Percentiles rank a stretch among this genome's conserved stretches.
Evolutionary conservation across 371 early-diverging fungal species (phyloP).

Genomic region (Umbelopsis sp.): DNA sequence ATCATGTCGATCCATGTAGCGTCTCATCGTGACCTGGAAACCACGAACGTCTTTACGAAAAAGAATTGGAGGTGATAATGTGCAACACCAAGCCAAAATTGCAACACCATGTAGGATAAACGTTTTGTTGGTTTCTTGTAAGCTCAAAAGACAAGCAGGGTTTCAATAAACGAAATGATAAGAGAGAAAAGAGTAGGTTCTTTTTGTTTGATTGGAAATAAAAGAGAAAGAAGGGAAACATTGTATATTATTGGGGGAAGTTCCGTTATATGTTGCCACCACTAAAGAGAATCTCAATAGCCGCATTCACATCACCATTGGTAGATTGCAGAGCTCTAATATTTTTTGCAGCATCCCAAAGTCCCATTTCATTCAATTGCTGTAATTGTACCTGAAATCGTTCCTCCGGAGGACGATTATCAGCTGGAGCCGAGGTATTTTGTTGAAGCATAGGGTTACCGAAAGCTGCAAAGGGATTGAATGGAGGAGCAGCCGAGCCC

Average conservation of each 20-base stretch:
- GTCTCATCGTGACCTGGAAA: no score
- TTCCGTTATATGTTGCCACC: conserved; percentile 27
- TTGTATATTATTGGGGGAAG: background rate
- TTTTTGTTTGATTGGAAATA: no score
- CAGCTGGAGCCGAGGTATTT: conserved; percentile 37
- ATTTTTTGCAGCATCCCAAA: conserved; percentile 89
- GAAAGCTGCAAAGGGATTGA: conserved; percentile 73
- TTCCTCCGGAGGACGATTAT: conserved; percentile 82
- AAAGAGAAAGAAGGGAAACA: background rate
- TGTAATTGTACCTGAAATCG: conserved; percentile 88
- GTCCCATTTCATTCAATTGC: conserved; percentile 97
- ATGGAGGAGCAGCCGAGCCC: conserved; percentile 26
- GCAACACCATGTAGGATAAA: background rate
- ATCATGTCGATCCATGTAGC: no score
- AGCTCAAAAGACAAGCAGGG: background rate
- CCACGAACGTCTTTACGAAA: no score
- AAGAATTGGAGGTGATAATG: no score
- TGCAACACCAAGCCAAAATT: no score
- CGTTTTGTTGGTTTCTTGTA: background rate
- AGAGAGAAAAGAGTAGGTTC: background rate
- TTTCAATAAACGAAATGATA: background rate
- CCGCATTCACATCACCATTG: conserved; percentile 92
- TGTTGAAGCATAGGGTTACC: conserved; percentile 27
- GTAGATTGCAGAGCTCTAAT: conserved; percentile 85
- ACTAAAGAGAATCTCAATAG: conserved; percentile 85